Conservation (phyloP, 2,329 filamentous ascomycete genomes). For the Ascochyta fabae region DNA sequence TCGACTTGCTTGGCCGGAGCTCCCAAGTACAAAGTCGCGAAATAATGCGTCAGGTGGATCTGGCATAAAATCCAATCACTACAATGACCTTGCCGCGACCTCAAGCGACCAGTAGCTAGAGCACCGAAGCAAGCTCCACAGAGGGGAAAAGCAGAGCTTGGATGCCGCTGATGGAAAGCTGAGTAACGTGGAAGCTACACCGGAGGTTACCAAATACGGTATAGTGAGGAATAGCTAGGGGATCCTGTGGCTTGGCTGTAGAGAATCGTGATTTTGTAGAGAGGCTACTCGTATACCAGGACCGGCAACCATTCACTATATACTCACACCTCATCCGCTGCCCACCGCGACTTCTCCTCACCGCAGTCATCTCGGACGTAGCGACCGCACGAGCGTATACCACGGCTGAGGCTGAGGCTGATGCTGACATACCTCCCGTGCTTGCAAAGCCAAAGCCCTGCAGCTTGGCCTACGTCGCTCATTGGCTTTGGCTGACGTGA, state of each 20-base stretch:
- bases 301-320: not conserved
- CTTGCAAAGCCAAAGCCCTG: not conserved
- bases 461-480: constrained; percentile 4
- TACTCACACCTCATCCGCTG: not conserved
- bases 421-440: constrained; percentile 9
- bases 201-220: constrained; percentile 14
- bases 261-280: not conserved
- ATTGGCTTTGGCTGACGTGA: constrained; percentile 10
- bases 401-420: constrained; percentile 5
- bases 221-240: not conserved
- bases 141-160: constrained; percentile 1
- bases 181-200: constrained; percentile 27
- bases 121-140: constrained; percentile 11
- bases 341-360: not conserved
- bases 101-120: constrained; percentile 18
- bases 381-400: constrained; percentile 3
- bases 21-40: constrained; percentile 42
- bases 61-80: constrained; percentile 36
- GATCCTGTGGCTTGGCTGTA: not conserved
- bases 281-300: not conserved
- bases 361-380: constrained; percentile 8
- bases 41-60: constrained; percentile 31
- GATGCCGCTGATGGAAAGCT: constrained; percentile 32
- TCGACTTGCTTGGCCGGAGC: constrained; percentile 42
- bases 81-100: constrained; percentile 20